Evolutionary conservation across 2,329 filamentous ascomycete species (phyloP).

Genomic region (Microthyrium microscopicum): DNA sequence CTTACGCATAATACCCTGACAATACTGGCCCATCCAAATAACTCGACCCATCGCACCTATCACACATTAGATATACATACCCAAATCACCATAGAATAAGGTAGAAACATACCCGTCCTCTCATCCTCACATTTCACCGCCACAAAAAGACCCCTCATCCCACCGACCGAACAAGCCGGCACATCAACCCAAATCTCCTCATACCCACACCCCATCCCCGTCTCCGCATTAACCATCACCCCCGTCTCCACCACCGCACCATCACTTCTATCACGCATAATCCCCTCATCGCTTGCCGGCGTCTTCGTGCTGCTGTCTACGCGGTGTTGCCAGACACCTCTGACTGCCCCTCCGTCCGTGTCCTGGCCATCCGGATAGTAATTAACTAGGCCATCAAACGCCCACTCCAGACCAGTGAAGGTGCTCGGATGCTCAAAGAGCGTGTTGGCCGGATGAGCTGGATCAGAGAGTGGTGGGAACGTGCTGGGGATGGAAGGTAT

Average conservation of each 20-base stretch:
- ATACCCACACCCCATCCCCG: slow-evolving; percentile 14
- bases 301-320: no score
- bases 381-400: neutral
- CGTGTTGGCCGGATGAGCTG: neutral
- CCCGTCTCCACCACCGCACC: slow-evolving; percentile 3
- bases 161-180: neutral
- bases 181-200: slow-evolving; percentile 12
- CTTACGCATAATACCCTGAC: slow-evolving; percentile 1
- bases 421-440: neutral
- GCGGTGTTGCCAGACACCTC: no score
- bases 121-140: slow-evolving; percentile 1
- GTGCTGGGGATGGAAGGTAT: neutral
- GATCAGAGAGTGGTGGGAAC: neutral
- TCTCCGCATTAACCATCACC: slow-evolving; percentile 2
- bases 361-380: neutral
- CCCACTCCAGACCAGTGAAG: slow-evolving; percentile 5
- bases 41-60: slow-evolving; percentile 4
- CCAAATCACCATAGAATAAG: no score
- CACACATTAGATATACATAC: no score
- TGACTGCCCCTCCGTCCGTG: neutral
- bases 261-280: neutral
- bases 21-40: slow-evolving; percentile 2
- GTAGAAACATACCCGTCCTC: neutral
- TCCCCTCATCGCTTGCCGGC: neutral
- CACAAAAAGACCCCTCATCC: neutral